Conservation (phyloP, 805 yeast genomes). For the Candida sithepensis region DNA sequence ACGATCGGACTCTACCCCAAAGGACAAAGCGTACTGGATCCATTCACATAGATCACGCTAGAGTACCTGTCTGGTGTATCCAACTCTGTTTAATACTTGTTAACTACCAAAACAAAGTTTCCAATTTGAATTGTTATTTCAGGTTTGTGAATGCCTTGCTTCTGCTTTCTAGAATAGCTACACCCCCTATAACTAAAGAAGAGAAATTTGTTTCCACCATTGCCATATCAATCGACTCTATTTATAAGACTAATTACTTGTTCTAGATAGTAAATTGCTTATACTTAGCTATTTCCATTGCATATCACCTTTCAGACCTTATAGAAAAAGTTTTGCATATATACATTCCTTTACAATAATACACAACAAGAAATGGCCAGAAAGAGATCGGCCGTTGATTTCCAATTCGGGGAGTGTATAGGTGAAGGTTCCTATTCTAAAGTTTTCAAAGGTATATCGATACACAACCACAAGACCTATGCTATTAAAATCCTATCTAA, state of each 20-base stretch:
- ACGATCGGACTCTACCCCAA: too few relatives aligned
- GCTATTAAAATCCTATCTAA: conserved; percentile 92
- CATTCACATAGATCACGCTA: too few relatives aligned
- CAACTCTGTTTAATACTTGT: too few relatives aligned
- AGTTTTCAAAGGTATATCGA: conserved; percentile 81
- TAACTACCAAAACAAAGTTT: too few relatives aligned
- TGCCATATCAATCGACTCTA: too few relatives aligned
- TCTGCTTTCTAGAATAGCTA: background rate
- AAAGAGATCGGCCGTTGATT: conserved; percentile 71
- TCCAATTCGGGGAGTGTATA: conserved; percentile 79
- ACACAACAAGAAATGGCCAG: conserved; percentile 33
- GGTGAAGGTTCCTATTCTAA: conserved; percentile 98
- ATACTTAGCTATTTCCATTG: too few relatives aligned
- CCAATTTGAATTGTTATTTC: too few relatives aligned
- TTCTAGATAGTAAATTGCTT: too few relatives aligned
- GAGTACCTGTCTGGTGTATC: too few relatives aligned
- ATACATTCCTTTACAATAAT: background rate
- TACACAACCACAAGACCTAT: conserved; percentile 67
- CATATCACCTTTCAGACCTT: too few relatives aligned
- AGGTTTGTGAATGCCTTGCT: background rate
- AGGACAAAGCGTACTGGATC: too few relatives aligned
- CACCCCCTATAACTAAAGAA: background rate
- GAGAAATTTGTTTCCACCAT: background rate
- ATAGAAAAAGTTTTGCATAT: background rate
- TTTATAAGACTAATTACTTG: too few relatives aligned